Conservation (phyloP, 192 early-diverging fungal species). For the Gigaspora rosea region DNA sequence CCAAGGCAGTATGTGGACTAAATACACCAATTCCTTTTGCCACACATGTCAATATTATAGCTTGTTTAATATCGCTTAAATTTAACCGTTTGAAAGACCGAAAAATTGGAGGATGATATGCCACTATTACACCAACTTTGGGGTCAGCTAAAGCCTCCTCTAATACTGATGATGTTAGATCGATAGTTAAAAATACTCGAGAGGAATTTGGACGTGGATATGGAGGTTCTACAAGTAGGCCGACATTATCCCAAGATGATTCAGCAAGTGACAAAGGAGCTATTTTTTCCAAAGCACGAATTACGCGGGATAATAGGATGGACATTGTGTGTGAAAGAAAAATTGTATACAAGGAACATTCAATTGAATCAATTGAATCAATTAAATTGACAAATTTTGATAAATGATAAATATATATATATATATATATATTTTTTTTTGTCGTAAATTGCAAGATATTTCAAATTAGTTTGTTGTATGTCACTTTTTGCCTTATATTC, state of each 20-base stretch:
- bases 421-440: too few species aligned
- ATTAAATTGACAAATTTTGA: too few species aligned
- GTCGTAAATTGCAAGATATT: too few species aligned
- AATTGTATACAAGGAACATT: too few species aligned
- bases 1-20: slow-evolving; percentile 89
- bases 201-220: slow-evolving; percentile 59
- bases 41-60: slow-evolving; percentile 76
- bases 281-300: slow-evolving; percentile 74
- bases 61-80: slow-evolving; percentile 75
- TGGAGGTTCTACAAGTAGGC: slow-evolving; percentile 86
- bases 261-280: slow-evolving; percentile 84
- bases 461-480: too few species aligned
- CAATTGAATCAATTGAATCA: too few species aligned
- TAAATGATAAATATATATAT: too few species aligned
- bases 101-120: slow-evolving; percentile 96
- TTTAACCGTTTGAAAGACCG: slow-evolving; percentile 75
- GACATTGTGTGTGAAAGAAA: too few species aligned
- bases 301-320: slow-evolving; percentile 50
- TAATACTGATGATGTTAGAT: slow-evolving; percentile 77
- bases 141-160: slow-evolving; percentile 77
- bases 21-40: slow-evolving; percentile 87
- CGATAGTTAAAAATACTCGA: slow-evolving; percentile 88
- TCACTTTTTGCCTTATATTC: too few species aligned
- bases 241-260: slow-evolving; percentile 90
- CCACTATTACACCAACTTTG: slow-evolving; percentile 80